A percentile compares a stretch with the other conserved stretches of the same genome.
phyloP scores from a whole-genome alignment of 345 rosid species.

The Hypericum perforatum region DNA sequence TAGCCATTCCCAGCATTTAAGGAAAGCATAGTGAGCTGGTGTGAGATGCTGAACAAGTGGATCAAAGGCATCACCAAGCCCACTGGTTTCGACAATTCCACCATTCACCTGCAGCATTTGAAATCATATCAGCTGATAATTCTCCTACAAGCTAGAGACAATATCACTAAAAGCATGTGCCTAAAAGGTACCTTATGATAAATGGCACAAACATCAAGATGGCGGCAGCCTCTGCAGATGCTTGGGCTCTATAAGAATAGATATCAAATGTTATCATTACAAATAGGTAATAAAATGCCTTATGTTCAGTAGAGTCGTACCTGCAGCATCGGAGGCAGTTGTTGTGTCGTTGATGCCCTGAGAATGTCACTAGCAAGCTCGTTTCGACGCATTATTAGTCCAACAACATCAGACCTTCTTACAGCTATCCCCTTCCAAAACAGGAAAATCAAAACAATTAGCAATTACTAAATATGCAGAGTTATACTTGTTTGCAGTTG shows the following conservation, averaged over 20 bases:
- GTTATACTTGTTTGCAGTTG: constrained; percentile 4
- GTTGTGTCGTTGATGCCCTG: constrained; percentile 58
- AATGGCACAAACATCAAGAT: constrained; percentile 72
- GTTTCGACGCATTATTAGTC: constrained; percentile 91
- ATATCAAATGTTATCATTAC: constrained; percentile 11
- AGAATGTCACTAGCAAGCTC: constrained; percentile 78
- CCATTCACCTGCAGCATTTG: constrained; percentile 64
- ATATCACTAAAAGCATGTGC: constrained; percentile 7
- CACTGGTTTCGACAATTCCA: constrained; percentile 68
- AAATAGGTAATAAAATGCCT: constrained; percentile 4
- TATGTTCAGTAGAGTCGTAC: constrained; percentile 32
- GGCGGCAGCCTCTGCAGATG: constrained; percentile 83
- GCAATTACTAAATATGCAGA: constrained; percentile 7
- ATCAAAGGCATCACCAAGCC: constrained; percentile 71
- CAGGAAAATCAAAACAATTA: constrained; percentile 2
- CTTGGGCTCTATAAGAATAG: constrained; percentile 49
- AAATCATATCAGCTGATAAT: constrained; percentile 4
- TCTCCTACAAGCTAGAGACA: neutral
- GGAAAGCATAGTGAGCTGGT: constrained; percentile 46
- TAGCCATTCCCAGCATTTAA: constrained; percentile 68
- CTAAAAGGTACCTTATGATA: constrained; percentile 73
- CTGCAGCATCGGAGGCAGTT: constrained; percentile 78
- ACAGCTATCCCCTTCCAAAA: constrained; percentile 60
- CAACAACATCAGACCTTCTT: constrained; percentile 80
- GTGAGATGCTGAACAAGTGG: constrained; percentile 60